These are phyloP conservation scores for Mycosarcoma mackinlayi DNA, from an alignment of 1,284 basidiomycete genomes.

Conservation along the genomic window DNA sequence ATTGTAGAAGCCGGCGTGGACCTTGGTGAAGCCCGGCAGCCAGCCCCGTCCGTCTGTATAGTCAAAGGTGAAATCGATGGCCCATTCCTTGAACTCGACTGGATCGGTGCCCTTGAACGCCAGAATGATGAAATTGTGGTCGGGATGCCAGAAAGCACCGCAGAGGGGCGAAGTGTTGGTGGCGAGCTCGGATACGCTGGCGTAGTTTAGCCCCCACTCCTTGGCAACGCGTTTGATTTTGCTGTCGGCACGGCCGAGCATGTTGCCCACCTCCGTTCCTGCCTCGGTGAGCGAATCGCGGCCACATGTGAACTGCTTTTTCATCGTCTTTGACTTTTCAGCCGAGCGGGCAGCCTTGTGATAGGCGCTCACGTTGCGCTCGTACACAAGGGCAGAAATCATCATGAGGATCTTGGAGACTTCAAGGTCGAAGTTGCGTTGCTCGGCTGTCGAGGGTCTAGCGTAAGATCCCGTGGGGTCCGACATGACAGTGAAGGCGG, in stretches of 20 bases:
- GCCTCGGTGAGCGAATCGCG: conserved; percentile 22
- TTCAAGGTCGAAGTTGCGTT: conserved; percentile 57
- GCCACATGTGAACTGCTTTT: conserved; percentile 12
- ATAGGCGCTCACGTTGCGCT: conserved; percentile 26
- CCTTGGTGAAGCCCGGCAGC: conserved; percentile 46
- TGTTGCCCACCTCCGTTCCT: conserved; percentile 20
- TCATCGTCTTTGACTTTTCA: conserved; percentile 11
- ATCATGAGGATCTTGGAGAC: conserved; percentile 45
- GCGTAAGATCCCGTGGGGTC: conserved; percentile 16
- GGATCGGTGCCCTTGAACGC: conserved; percentile 67
- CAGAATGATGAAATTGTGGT: conserved; percentile 47
- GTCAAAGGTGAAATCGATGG: conserved; percentile 64
- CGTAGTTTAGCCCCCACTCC: conserved; percentile 47
- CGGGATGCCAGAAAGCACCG: conserved; percentile 45
- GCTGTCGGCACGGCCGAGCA: conserved; percentile 24
- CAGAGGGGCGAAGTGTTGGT: conserved; percentile 50
- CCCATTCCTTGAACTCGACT: conserved; percentile 69
- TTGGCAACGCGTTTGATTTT: conserved; percentile 42
- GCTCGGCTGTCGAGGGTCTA: conserved; percentile 24
- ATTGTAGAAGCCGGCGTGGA: conserved; percentile 50
- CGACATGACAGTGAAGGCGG: conserved; percentile 56
- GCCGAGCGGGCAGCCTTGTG: conserved; percentile 24
- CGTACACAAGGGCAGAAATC: conserved; percentile 45
- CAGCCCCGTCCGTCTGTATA: conserved; percentile 45
- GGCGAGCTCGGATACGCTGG: conserved; percentile 42